Conservation (phyloP, 257 asterid species). For the Gardenia jasminoides region DNA sequence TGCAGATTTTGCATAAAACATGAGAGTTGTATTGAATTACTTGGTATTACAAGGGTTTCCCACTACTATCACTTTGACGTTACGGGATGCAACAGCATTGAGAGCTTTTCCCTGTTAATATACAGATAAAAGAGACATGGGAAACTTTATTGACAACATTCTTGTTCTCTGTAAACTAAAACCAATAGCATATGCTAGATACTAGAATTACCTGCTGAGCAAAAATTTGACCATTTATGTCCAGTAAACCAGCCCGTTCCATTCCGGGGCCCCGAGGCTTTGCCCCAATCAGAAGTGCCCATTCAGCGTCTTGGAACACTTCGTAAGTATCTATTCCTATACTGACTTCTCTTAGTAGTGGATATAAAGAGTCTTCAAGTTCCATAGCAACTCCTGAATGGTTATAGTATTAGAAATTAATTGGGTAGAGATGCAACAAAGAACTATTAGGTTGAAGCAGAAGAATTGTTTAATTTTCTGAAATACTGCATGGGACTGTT, state of each 20-base stretch:
- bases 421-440: conserved; percentile 8
- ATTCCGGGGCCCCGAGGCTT: conserved; percentile 99
- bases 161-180: conserved; percentile 1
- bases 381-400: conserved; percentile 96
- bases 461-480: background rate
- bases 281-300: conserved; percentile 99
- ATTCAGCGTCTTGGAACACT: conserved; percentile 88
- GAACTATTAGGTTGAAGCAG: background rate
- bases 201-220: conserved; percentile 64
- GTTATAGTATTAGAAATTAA: background rate
- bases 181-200: background rate
- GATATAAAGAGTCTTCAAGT: conserved; percentile 93
- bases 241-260: conserved; percentile 88
- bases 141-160: background rate
- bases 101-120: conserved; percentile 88
- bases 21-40: conserved; percentile 34
- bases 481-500: background rate
- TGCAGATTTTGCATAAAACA: conserved; percentile 2
- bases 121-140: background rate
- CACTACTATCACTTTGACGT: conserved; percentile 86
- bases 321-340: conserved; percentile 91
- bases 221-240: conserved; percentile 87
- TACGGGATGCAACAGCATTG: conserved; percentile 88
- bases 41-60: conserved; percentile 99
- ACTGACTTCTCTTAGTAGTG: conserved; percentile 90